phyloP scores from a whole-genome alignment of 2,329 filamentous ascomycete species.

The Aspergillus calidoustus region DNA sequence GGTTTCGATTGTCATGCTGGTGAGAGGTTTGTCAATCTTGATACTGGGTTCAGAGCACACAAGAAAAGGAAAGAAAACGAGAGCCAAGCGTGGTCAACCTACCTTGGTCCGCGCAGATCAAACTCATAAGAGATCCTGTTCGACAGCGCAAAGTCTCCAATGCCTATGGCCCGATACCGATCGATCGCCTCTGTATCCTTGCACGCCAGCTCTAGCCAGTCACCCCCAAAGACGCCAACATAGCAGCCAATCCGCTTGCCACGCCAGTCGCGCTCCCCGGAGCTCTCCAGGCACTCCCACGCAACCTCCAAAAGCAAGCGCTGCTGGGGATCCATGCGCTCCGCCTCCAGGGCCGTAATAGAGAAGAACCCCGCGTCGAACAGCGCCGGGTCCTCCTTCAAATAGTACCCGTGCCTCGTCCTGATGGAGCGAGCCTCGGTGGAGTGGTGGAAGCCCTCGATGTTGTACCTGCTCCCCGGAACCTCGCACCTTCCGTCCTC shows the following conservation, averaged over 20 bases:
- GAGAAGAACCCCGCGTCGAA: slow-evolving; percentile 35
- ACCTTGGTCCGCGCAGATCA: slow-evolving; percentile 14
- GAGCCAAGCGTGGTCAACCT: no score
- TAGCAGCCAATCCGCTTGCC: slow-evolving; percentile 37
- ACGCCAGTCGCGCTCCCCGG: slow-evolving; percentile 31
- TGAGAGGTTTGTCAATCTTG: no score
- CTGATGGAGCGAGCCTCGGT: slow-evolving; percentile 16
- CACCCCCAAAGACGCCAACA: slow-evolving; percentile 29
- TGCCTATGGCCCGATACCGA: slow-evolving; percentile 12
- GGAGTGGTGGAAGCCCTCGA: slow-evolving; percentile 27
- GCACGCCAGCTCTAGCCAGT: slow-evolving; percentile 22
- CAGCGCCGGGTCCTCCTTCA: slow-evolving; percentile 32
- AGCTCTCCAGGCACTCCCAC: slow-evolving; percentile 37
- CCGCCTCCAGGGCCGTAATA: slow-evolving; percentile 10
- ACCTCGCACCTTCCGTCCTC: slow-evolving; percentile 5
- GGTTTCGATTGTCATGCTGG: slow-evolving; percentile 39
- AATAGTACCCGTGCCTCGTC: slow-evolving; percentile 30
- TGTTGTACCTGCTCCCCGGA: slow-evolving; percentile 30
- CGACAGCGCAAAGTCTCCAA: slow-evolving; percentile 17
- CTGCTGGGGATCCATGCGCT: slow-evolving; percentile 38
- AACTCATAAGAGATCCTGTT: slow-evolving; percentile 19
- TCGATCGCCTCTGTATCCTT: slow-evolving; percentile 27
- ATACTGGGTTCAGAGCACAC: no score
- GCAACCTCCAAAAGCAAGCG: slow-evolving; percentile 37
- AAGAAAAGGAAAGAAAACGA: no score